These are phyloP conservation scores for Aspergillus candidus DNA, from an alignment of 2,329 filamentous ascomycete species.

Conservation along the genomic window DNA sequence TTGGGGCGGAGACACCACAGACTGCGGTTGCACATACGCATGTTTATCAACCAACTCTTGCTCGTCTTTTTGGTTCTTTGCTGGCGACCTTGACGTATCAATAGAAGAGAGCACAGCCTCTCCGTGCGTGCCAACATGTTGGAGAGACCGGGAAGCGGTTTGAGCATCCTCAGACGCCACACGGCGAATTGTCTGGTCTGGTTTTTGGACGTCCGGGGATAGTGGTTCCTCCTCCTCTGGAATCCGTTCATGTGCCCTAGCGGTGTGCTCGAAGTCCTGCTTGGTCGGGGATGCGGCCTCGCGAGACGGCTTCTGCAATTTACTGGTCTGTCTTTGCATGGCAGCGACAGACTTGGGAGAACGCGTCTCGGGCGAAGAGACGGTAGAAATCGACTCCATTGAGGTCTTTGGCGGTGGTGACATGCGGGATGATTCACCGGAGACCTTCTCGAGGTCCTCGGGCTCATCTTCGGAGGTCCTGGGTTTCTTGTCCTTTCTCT, in stretches of 20 bases:
- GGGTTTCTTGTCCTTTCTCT: conserved; percentile 57
- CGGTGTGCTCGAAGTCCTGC: conserved; percentile 34
- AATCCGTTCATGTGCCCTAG: conserved; percentile 16
- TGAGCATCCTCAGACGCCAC: conserved; percentile 26
- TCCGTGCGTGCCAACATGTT: conserved; percentile 15
- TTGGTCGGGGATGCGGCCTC: conserved; percentile 33
- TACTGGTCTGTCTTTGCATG: conserved; percentile 56
- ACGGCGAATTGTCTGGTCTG: conserved; percentile 30
- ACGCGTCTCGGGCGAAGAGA: conserved; percentile 33
- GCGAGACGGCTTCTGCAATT: conserved; percentile 65
- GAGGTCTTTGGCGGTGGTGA: conserved; percentile 42
- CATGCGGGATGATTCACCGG: conserved; percentile 50
- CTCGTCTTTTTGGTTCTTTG: conserved; percentile 12
- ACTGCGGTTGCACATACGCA: conserved; percentile 10
- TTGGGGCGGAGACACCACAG: conserved; percentile 26
- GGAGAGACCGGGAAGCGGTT: conserved; percentile 14
- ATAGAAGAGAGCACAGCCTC: conserved; percentile 17
- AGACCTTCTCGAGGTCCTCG: conserved; percentile 54
- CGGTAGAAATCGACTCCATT: conserved; percentile 33
- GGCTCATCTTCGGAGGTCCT: conserved; percentile 43
- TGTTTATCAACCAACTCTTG: conserved; percentile 6
- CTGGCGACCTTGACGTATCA: conserved; percentile 19
- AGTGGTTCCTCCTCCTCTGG: conserved; percentile 18
- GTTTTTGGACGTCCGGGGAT: conserved; percentile 15
- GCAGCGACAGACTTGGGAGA: conserved; percentile 22